Evolutionary conservation across 371 early-diverging fungal genomes (phyloP), one percentile per base, ranked within the genome.

Genomic region (Mycotypha africana): DNA sequence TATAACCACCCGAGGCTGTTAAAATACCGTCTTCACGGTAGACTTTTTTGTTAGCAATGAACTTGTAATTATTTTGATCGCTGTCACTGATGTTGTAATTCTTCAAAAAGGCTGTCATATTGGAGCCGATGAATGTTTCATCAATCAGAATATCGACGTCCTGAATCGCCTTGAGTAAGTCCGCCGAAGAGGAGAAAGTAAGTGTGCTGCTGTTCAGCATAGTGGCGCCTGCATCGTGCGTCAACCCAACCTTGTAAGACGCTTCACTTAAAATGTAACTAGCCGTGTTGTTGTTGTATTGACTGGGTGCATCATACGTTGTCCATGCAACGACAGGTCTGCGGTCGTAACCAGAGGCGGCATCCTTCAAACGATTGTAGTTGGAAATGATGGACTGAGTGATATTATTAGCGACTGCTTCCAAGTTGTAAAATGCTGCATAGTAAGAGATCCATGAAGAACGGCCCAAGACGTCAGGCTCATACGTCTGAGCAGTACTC

Each of bases 381-480:
- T 88, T 87, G 57, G 65, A 49, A 35, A 70, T 77, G 44, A 88
- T 83, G 6, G 60, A 24, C 6, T 55, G 47, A 30, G 77, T 70
- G 32, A 80, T 49, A n/a, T 56, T 45, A 52, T 83, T 81, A 34
- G 85, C 84, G n/a, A 55, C 38, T 20, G 57, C 62, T 49, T 88
- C 89, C 38, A 76, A 59, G 52, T 86, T 85, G 62, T 82, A 86
- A 61, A 86, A 89, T 16, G 76, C 67, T 21, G 80, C 79, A 67
- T 83, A 87, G 62, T 82, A 89, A 62, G 83, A 81, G 44, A 89
- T 47, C 89, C 89, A 89, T 53, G 86, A 84, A 46, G 79, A 70
- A 53, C 88, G 86, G 54, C 80, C 79, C 41, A 82, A 60, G 31
- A 70, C 56, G 38, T 76, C 76, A 51, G 79, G 69, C 51, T 68